phyloP scores from a whole-genome alignment of 805 yeast genomes.

The Candida dajiaensis region DNA sequence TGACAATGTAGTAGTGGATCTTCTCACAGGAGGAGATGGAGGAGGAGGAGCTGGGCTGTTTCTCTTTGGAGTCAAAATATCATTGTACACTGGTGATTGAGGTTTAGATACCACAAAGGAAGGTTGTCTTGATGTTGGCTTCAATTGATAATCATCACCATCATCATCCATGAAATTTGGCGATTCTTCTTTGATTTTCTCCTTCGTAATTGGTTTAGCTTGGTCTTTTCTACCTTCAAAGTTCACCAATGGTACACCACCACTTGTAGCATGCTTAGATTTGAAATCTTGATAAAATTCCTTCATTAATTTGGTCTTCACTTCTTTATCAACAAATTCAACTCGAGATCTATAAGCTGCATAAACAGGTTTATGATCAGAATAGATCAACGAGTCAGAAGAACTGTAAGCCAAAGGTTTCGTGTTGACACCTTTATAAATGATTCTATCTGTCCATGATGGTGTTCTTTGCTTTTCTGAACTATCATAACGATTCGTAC shows the following conservation, averaged over 20 bases:
- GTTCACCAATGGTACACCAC: constrained; percentile 18
- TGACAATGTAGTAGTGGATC: constrained; percentile 4
- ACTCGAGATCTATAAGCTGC: constrained; percentile 68
- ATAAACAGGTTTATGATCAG: constrained; percentile 93
- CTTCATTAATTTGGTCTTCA: constrained; percentile 47
- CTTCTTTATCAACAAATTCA: constrained; percentile 59
- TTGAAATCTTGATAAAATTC: constrained; percentile 58
- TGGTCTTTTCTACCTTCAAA: constrained; percentile 3
- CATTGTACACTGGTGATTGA: constrained; percentile 8
- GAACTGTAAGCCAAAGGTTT: constrained; percentile 65
- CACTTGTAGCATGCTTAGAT: constrained; percentile 26
- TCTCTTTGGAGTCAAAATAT: constrained; percentile 16
- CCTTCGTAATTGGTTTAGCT: not conserved
- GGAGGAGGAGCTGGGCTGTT: constrained; percentile 13
- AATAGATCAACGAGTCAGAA: constrained; percentile 50
- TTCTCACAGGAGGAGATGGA: constrained; percentile 13
- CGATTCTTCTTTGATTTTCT: constrained; percentile 6
- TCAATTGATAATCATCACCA: constrained; percentile 13
- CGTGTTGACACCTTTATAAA: constrained; percentile 54
- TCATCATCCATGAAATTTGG: constrained; percentile 21
- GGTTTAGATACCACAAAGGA: not conserved
- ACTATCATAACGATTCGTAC: constrained; percentile 73
- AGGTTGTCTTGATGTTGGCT: constrained; percentile 12
- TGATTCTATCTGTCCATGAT: constrained; percentile 92
- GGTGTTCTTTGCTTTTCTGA: constrained; percentile 92